phyloP scores from a whole-genome alignment of 176 grass and related monocot genomes.

The Carex myosuroides region DNA sequence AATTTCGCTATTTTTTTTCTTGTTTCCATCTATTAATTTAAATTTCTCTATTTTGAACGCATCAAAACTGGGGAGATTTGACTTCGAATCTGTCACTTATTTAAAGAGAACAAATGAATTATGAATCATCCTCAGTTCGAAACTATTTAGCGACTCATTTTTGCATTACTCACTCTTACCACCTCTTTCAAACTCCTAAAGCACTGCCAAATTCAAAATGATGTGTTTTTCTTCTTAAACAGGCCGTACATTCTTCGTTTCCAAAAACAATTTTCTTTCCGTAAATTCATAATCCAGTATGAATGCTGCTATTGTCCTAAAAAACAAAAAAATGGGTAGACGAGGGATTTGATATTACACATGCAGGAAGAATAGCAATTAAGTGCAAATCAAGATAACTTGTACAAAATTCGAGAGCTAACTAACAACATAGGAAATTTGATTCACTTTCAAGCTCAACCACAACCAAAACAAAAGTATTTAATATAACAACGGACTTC shows the following conservation, averaged over 20 bases:
- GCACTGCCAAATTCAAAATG: neutral
- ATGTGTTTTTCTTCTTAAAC: neutral
- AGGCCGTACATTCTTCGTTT: too few species aligned
- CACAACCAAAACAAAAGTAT: neutral
- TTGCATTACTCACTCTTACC: neutral
- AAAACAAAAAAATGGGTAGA: neutral
- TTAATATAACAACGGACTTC: neutral
- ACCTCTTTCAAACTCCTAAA: neutral
- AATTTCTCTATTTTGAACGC: too few species aligned
- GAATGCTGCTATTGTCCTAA: neutral
- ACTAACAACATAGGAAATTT: neutral
- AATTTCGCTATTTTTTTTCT: too few species aligned
- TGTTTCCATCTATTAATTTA: too few species aligned
- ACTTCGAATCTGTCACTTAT: neutral
- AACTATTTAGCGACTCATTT: neutral
- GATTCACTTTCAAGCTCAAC: slow-evolving; percentile 1
- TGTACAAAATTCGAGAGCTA: neutral
- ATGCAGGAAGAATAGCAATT: neutral
- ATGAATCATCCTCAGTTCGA: neutral
- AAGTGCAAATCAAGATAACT: neutral
- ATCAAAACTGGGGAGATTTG: too few species aligned
- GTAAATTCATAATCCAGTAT: neutral
- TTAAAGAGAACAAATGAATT: neutral
- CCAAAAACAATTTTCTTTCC: too few species aligned
- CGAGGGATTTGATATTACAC: neutral